Conservation (phyloP, 2,329 filamentous ascomycete species). For the Calonectria pteridis region DNA sequence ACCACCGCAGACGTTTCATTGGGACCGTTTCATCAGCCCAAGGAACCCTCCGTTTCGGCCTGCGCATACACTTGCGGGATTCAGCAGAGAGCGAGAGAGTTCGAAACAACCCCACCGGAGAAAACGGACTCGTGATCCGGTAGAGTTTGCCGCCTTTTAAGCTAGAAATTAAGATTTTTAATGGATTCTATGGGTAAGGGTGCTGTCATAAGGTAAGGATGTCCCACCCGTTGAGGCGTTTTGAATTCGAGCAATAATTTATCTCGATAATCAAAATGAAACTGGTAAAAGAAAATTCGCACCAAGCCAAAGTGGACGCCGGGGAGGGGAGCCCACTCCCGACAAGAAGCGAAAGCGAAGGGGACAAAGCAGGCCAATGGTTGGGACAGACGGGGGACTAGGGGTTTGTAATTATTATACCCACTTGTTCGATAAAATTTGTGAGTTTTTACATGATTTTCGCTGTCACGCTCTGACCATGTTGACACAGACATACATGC, state of each 20-base stretch:
- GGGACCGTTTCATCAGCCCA: neutral
- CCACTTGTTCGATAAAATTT: neutral
- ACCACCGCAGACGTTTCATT: neutral
- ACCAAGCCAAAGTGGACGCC: neutral
- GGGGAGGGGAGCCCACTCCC: too few relatives aligned
- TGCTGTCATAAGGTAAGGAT: neutral
- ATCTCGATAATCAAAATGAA: conserved; percentile 12
- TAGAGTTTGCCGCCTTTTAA: neutral
- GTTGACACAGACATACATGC: neutral
- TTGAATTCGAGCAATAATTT: neutral
- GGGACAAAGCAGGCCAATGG: neutral
- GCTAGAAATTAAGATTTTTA: neutral
- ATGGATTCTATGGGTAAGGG: neutral
- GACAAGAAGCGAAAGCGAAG: neutral
- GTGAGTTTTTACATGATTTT: neutral
- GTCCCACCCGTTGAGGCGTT: neutral
- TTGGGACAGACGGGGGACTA: neutral
- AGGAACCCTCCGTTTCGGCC: neutral
- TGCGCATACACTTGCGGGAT: neutral
- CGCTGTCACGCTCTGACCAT: neutral
- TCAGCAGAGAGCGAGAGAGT: too few relatives aligned
- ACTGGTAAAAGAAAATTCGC: neutral
- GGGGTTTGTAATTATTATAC: neutral
- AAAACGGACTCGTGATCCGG: neutral
- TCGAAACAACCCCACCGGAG: neutral